Evolutionary conservation across 2,329 filamentous ascomycete genomes (phyloP), one percentile per base, ranked within the genome.

Genomic region (Ambrosiella beaveri): DNA sequence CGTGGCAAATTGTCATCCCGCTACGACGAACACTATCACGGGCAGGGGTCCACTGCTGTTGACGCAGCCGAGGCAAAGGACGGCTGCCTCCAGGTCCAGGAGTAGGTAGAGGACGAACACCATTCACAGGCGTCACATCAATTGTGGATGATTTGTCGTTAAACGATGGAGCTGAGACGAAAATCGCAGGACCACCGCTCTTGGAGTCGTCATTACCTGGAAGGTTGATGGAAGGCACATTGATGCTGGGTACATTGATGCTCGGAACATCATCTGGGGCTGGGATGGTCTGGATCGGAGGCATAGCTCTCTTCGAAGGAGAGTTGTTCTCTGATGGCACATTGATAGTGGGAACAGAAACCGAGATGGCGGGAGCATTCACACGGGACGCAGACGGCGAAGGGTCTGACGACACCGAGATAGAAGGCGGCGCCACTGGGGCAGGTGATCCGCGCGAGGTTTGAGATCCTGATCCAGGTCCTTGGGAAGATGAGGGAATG

Each of bases 1-100:
- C 84, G 54, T 89, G 86, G 66, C 93, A 98, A 51, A 83, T 78
- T 7, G 88, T 86, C 57, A 59, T 85, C 58, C 74, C 73, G 11
- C 52, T 54, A 65, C 80, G 73, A 64, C 71, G 70, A 57, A 65
- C 68, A 61, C 65, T 69, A 3, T 71, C 72, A 1, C 74, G 71
- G 2, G 74, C 77, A 1, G 78, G 78, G 78, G 81, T 54, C 80
- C 79, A 82, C 63, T 82, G 79, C n/a, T 76, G 70, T 40, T 70
- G 71, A 13, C 73, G 70, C 37, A 71, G 70, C 52, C 71, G 72
- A 41, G 70, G 68, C 45, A 68, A 67, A 40, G 68, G 69, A 49
- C 69, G 59, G 3, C 50, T 57, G 13, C 56, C 45, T 5, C 56
- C 56, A n/a, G 58, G 45, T 12, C 52, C 66, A 15, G 77, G 77